Base-by-base conservation (phyloP, 2,329 filamentous ascomycete genomes). In the Aspergillus ustus region DNA sequence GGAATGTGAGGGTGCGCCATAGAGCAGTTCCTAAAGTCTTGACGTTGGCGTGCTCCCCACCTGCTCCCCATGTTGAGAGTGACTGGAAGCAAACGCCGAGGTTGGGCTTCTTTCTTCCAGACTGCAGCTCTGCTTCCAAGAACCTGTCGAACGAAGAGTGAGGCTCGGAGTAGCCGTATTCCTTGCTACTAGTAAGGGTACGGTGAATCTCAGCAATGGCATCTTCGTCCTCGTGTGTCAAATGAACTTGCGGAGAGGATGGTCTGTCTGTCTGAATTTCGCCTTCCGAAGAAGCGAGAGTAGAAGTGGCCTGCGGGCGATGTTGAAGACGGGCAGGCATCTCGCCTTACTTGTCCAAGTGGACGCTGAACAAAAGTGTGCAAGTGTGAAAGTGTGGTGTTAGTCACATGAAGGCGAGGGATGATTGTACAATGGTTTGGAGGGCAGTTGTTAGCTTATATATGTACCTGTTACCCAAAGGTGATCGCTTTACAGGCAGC, bases 71-170 rank as follows among this genome's bases (percentile, higher is more conserved):
- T 19, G 92, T 90, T 0, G 86, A 91, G 49, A 93, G 80, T 63
- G 89, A 83, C 74, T 88, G 89, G 78, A 89, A 93, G 6, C 91
- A 81, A 1, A 93, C 88, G 2, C 91, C 90, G 4, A 93, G 85
- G 69, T 88, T 89, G 74, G 92, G 91, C 8, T 85, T 83, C 0
- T 89, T 89, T 50, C 79, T 80, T 7, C 85, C 87, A 4, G 73
- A 70, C 55, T 91, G 89, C 67, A 89, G 86, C 2, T 90, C 89
- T 67, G 90, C 85, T 37, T 85, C 85, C 75, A 92, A 86, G 70
- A 92, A 92, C 19, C 85, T 79, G 49, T 85, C 85, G 8, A 92
- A 83, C 37, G 89, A 83, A 57, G 91, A 91, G 13, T 87, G 88
- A 1, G 73, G 73, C 49, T 76, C 73, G 6, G 72, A 37, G 58